phyloP scores from a whole-genome alignment of 2,329 filamentous ascomycete genomes.

The Verticillium nonalfalfae region DNA sequence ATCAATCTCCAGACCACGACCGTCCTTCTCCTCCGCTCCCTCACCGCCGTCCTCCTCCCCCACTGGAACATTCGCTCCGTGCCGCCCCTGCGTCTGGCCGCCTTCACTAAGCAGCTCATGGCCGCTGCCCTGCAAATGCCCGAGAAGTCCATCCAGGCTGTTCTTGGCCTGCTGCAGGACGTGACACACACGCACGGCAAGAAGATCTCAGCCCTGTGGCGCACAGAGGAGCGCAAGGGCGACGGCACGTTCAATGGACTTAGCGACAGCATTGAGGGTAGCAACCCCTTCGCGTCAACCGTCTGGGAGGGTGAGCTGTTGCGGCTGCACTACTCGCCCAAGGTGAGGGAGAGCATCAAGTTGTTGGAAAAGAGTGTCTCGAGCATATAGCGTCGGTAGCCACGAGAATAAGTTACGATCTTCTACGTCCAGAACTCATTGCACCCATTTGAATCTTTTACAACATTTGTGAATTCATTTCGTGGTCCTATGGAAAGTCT shows the following conservation, averaged over 20 bases:
- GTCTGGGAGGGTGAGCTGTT: slow-evolving; percentile 92
- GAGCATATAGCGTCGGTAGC: slow-evolving; percentile 4
- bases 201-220: slow-evolving; percentile 83
- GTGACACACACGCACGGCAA: slow-evolving; percentile 75
- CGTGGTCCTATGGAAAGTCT: neutral
- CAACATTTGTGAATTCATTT: neutral
- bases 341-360: slow-evolving; percentile 69
- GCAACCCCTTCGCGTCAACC: slow-evolving; percentile 84
- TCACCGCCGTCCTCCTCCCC: slow-evolving; percentile 76
- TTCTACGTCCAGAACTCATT: neutral
- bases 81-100: slow-evolving; percentile 78
- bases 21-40: slow-evolving; percentile 80
- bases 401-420: neutral
- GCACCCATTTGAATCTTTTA: too few relatives aligned
- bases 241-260: slow-evolving; percentile 79
- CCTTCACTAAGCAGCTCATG: slow-evolving; percentile 89
- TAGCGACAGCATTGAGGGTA: slow-evolving; percentile 69
- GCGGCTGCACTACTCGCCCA: slow-evolving; percentile 77
- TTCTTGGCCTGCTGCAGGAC: slow-evolving; percentile 70
- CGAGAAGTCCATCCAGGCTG: slow-evolving; percentile 79
- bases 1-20: slow-evolving; percentile 95
- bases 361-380: slow-evolving; percentile 60
- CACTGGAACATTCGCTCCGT: slow-evolving; percentile 65
- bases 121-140: slow-evolving; percentile 77
- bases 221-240: slow-evolving; percentile 87